These are phyloP conservation scores for Sonneratia caseolaris DNA, from an alignment of 345 rosid species.

Conservation along the genomic window DNA sequence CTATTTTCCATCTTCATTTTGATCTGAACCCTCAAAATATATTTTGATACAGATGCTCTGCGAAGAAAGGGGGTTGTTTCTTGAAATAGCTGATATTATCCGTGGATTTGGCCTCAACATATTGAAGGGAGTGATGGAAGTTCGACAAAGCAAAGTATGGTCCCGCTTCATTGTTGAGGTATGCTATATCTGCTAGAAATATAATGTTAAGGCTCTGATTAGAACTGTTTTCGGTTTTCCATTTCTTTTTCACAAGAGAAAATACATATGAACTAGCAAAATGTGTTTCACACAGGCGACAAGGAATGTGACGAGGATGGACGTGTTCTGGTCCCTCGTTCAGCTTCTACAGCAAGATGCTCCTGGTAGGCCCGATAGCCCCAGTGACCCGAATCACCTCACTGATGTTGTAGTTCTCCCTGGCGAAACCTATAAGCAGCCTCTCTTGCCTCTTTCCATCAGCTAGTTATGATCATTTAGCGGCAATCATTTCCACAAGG, in stretches of 20 bases:
- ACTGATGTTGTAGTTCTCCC: conserved; percentile 18
- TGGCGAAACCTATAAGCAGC: conserved; percentile 24
- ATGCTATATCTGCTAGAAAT: neutral
- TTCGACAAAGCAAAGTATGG: conserved; percentile 54
- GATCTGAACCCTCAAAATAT: neutral
- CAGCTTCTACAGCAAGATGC: conserved; percentile 45
- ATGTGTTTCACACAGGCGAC: conserved; percentile 33
- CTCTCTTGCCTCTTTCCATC: conserved; percentile 17
- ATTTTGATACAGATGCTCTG: conserved; percentile 60
- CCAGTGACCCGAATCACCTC: conserved; percentile 18
- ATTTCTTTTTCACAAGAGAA: too few relatives aligned
- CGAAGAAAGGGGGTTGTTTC: conserved; percentile 60
- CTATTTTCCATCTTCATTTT: neutral
- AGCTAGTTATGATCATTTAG: conserved; percentile 11
- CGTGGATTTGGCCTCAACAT: conserved; percentile 66
- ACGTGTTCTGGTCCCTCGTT: conserved; percentile 73
- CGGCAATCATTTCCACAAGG: neutral
- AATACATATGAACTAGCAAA: neutral
- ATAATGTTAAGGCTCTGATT: neutral
- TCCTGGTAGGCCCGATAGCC: conserved; percentile 19
- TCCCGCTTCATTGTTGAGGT: conserved; percentile 83
- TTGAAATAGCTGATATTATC: conserved; percentile 71
- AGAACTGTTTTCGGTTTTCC: neutral
- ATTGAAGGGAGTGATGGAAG: conserved; percentile 74
- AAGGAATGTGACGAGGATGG: conserved; percentile 50